phyloP scores from a whole-genome alignment of 2,329 filamentous ascomycete genomes.

The Didymella pomorum region DNA sequence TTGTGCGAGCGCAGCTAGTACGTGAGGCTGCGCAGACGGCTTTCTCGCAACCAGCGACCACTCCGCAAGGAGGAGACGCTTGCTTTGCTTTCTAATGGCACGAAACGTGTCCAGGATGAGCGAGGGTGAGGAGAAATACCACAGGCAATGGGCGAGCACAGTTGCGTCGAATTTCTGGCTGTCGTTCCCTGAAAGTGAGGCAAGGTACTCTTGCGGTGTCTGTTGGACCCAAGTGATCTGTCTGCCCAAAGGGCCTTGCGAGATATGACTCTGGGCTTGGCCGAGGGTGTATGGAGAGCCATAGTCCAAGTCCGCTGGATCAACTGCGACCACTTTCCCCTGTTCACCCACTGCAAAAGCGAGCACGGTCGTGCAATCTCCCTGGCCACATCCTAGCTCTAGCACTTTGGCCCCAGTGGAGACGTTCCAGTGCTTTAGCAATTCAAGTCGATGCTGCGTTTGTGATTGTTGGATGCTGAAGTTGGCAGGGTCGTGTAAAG shows the following conservation, averaged over 20 bases:
- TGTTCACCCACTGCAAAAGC: conserved; percentile 57
- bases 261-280: conserved; percentile 59
- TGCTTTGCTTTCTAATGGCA: conserved; percentile 46
- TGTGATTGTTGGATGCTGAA: conserved; percentile 33
- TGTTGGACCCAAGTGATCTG: conserved; percentile 57
- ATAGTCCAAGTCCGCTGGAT: conserved; percentile 62
- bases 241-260: conserved; percentile 50
- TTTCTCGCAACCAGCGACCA: conserved; percentile 55
- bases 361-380: conserved; percentile 64
- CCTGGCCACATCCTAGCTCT: conserved; percentile 68
- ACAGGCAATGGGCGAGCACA: conserved; percentile 62
- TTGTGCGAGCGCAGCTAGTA: conserved; percentile 60
- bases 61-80: conserved; percentile 56
- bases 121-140: conserved; percentile 59
- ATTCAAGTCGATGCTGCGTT: conserved; percentile 33
- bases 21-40: conserved; percentile 56
- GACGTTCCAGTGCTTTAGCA: conserved; percentile 35
- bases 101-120: conserved; percentile 50
- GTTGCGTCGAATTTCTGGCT: conserved; percentile 54
- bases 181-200: conserved; percentile 14
- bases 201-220: conserved; percentile 42
- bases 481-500: conserved; percentile 28
- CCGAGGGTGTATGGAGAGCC: conserved; percentile 59
- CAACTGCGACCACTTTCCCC: conserved; percentile 59
- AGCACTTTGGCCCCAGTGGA: conserved; percentile 55